These are phyloP conservation scores for Metarhizium anisopliae DNA, from an alignment of 2,329 filamentous ascomycete species.

Conservation along the genomic window DNA sequence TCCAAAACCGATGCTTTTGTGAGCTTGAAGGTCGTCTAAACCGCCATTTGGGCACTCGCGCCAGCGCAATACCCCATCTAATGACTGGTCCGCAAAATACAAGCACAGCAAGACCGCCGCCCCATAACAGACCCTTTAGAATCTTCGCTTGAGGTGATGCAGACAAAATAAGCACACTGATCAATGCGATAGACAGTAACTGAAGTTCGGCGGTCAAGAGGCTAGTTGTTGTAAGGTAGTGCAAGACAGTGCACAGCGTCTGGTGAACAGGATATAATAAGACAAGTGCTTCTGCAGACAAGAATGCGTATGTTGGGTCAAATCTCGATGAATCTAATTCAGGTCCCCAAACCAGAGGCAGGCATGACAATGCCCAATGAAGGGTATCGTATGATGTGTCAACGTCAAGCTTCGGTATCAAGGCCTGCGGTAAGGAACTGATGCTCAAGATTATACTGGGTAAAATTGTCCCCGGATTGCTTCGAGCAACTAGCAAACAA, in stretches of 20 bases:
- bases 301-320: constrained; percentile 20
- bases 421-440: constrained; percentile 61
- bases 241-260: constrained; percentile 61
- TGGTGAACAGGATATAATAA: constrained; percentile 79
- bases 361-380: constrained; percentile 72
- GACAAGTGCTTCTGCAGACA: constrained; percentile 47
- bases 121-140: constrained; percentile 76
- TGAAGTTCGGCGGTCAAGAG: constrained; percentile 81
- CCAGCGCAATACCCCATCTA: constrained; percentile 74
- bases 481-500: constrained; percentile 61
- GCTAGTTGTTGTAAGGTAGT: constrained; percentile 80
- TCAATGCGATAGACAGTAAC: constrained; percentile 70
- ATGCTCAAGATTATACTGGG: constrained; percentile 78
- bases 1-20: constrained; percentile 28
- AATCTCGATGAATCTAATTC: constrained; percentile 25
- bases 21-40: constrained; percentile 50
- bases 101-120: constrained; percentile 69
- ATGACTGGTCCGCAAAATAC: constrained; percentile 66
- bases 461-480: constrained; percentile 53
- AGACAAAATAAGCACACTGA: constrained; percentile 72
- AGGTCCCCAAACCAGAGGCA: constrained; percentile 46
- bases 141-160: constrained; percentile 76
- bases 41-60: constrained; percentile 85
- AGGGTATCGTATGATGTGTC: constrained; percentile 50
- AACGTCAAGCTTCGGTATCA: constrained; percentile 57